Evolutionary conservation across 176 grass and related monocot species (phyloP).

Genomic region (Rhynchospora pubera): DNA sequence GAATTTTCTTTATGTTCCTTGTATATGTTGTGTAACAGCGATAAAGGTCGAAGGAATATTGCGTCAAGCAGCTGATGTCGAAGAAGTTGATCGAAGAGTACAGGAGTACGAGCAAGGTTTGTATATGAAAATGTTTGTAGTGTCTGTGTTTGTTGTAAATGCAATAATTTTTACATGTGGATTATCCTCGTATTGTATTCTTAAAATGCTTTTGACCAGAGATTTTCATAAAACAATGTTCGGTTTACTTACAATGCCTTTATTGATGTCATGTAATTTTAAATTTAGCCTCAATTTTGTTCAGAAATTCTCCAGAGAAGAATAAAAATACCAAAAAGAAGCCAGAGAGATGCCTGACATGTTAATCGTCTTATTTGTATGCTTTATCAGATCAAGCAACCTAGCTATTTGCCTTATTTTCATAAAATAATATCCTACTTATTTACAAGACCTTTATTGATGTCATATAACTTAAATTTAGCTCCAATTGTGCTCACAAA

Average conservation of each 20-base stretch:
- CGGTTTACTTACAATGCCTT: not conserved
- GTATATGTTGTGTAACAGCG: slow-evolving; percentile 48
- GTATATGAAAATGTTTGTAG: slow-evolving; percentile 22
- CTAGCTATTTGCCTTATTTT: not conserved
- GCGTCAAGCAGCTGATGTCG: slow-evolving; percentile 90
- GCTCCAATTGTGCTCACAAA: too few relatives aligned
- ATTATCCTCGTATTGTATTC: not conserved
- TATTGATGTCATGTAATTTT: not conserved
- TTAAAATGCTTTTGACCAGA: not conserved
- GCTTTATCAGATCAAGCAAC: not conserved
- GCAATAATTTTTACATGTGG: not conserved
- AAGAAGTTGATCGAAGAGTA: slow-evolving; percentile 90
- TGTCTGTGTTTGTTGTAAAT: slow-evolving; percentile 10
- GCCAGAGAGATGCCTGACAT: not conserved
- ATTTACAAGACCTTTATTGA: too few relatives aligned
- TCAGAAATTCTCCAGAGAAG: not conserved
- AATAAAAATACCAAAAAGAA: not conserved
- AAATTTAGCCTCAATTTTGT: not conserved
- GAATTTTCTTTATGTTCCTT: slow-evolving; percentile 19
- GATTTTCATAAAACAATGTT: not conserved
- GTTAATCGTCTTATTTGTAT: not conserved
- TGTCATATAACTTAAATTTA: not conserved
- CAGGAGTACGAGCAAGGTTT: slow-evolving; percentile 97
- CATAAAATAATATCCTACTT: too few relatives aligned
- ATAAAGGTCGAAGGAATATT: slow-evolving; percentile 97